phyloP scores from a whole-genome alignment of 352 stramenopile genomes.

The Phytophthora gonapodyides region DNA sequence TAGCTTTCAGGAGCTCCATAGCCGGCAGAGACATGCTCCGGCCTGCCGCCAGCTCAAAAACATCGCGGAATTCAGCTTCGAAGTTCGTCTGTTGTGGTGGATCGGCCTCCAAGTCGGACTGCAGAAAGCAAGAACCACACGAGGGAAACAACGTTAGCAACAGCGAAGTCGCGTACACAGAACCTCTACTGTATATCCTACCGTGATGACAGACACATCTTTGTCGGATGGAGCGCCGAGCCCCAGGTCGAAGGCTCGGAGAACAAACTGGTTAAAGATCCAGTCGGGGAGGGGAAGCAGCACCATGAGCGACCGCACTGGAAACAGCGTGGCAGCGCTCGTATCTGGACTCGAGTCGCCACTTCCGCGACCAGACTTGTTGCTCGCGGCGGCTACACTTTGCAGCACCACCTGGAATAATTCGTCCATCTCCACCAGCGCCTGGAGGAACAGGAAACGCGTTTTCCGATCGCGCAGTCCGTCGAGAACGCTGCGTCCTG shows the following conservation, averaged over 20 bases:
- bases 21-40: slow-evolving; percentile 48
- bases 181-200: slow-evolving; percentile 18
- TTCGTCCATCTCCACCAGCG: slow-evolving; percentile 67
- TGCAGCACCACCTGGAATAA: slow-evolving; percentile 59
- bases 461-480: slow-evolving; percentile 67
- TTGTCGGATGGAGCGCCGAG: slow-evolving; percentile 36
- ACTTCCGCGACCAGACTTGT: slow-evolving; percentile 17
- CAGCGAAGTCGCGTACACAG: background rate
- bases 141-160: slow-evolving; percentile 7
- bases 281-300: slow-evolving; percentile 74
- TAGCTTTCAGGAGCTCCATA: slow-evolving; percentile 56
- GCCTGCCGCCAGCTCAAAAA: slow-evolving; percentile 69
- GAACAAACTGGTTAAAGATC: slow-evolving; percentile 65
- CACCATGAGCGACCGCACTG: slow-evolving; percentile 67
- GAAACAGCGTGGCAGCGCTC: slow-evolving; percentile 61
- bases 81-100: slow-evolving; percentile 55
- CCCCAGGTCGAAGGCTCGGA: slow-evolving; percentile 64
- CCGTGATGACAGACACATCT: slow-evolving; percentile 50
- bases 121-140: background rate
- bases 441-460: slow-evolving; percentile 73
- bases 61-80: slow-evolving; percentile 69
- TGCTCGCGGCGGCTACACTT: slow-evolving; percentile 30
- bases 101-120: slow-evolving; percentile 53
- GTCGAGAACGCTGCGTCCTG: slow-evolving; percentile 48
- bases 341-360: slow-evolving; percentile 49